phyloP scores from a whole-genome alignment of 768 basidiomycete genomes.

The Nidularia pulvinata region DNA sequence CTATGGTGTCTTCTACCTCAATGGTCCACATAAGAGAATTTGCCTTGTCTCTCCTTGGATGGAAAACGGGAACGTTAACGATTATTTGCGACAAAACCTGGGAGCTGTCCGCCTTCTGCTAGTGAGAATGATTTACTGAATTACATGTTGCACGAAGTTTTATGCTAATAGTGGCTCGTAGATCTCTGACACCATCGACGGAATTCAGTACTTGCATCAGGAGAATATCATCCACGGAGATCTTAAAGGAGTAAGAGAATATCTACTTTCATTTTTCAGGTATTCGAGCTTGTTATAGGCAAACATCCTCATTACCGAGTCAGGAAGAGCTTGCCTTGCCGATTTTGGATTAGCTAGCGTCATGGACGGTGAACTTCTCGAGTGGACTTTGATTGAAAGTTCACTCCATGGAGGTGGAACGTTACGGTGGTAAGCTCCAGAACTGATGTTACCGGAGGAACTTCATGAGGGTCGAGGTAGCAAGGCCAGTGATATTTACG shows the following conservation, averaged over 20 bases:
- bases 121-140: too few relatives aligned
- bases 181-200: too few relatives aligned
- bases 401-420: neutral
- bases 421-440: too few relatives aligned
- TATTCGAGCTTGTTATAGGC: neutral
- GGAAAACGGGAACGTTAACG: neutral
- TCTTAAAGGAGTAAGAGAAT: neutral
- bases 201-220: neutral
- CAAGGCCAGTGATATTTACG: too few relatives aligned
- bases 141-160: too few relatives aligned
- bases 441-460: too few relatives aligned
- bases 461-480: too few relatives aligned
- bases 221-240: neutral
- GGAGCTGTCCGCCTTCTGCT: too few relatives aligned
- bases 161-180: too few relatives aligned
- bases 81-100: neutral
- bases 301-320: neutral
- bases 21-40: slow-evolving; percentile 20
- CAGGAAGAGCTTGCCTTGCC: neutral
- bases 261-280: neutral
- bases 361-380: neutral
- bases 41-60: slow-evolving; percentile 23
- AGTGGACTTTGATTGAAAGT: neutral
- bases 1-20: slow-evolving; percentile 24
- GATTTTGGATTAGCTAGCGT: neutral